A percentile compares a stretch with the other conserved stretches of the same genome.
These are phyloP conservation scores for Marsdenia floribunda DNA, from an alignment of 257 asterid species.

Conservation along the genomic window DNA sequence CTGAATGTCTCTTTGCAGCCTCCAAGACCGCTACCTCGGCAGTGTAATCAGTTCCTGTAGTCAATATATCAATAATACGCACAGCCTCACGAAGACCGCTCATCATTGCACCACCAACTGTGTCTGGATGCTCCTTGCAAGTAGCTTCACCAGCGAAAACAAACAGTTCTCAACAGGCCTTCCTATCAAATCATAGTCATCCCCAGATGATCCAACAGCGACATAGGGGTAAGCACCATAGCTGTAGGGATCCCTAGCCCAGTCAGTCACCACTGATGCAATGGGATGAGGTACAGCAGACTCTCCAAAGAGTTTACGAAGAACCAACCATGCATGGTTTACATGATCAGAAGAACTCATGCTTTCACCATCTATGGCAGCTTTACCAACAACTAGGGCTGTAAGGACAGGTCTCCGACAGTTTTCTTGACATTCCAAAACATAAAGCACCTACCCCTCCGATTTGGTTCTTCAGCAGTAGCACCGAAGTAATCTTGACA, in stretches of 20 bases:
- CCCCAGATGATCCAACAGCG: conserved; percentile 99
- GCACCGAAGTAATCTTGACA: conserved; percentile 97
- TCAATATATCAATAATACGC: conserved; percentile 74
- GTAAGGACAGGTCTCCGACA: conserved; percentile 98
- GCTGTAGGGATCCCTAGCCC: conserved; percentile 97
- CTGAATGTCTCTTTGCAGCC: conserved; percentile 69
- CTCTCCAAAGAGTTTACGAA: conserved; percentile 92
- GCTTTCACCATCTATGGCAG: conserved; percentile 81
- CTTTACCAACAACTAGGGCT: conserved; percentile 93
- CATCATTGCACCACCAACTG: conserved; percentile 99
- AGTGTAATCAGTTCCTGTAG: conserved; percentile 66
- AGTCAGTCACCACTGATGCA: conserved; percentile 91
- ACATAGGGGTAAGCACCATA: conserved; percentile 98
- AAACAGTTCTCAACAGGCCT: conserved; percentile 89
- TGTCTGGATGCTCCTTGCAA: conserved; percentile 99
- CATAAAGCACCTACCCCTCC: conserved; percentile 95
- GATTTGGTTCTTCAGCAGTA: conserved; percentile 75
- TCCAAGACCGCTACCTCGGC: conserved; percentile 90
- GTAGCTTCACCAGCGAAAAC: conserved; percentile 99
- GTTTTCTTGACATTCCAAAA: conserved; percentile 98
- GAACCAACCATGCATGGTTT: conserved; percentile 72
- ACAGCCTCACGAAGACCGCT: conserved; percentile 98
- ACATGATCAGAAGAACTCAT: conserved; percentile 69
- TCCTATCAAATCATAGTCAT: conserved; percentile 90
- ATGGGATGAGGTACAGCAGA: conserved; percentile 79